A percentile compares a stretch with the other conserved stretches of the same genome.
phyloP scores from a whole-genome alignment of 306 rosid species.

The Prunus dulcis region DNA sequence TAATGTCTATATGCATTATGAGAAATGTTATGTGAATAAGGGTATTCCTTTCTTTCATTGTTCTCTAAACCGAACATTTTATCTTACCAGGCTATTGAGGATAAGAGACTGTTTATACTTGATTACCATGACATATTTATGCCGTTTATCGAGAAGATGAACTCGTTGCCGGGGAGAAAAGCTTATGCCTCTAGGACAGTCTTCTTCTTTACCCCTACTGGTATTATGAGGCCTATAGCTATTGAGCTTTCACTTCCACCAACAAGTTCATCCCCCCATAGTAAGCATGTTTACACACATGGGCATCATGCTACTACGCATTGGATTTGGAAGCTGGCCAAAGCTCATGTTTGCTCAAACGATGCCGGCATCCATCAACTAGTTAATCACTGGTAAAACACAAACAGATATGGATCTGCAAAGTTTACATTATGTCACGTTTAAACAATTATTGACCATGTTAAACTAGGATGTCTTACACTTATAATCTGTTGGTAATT shows the following conservation, averaged over 20 bases:
- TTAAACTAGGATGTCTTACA: neutral
- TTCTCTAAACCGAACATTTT: constrained; percentile 19
- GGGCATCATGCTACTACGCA: constrained; percentile 81
- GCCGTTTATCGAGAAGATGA: constrained; percentile 82
- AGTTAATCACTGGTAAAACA: constrained; percentile 86
- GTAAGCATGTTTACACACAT: constrained; percentile 60
- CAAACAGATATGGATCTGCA: neutral
- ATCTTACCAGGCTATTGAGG: constrained; percentile 68
- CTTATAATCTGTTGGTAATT: constrained; percentile 15
- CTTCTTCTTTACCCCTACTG: constrained; percentile 44
- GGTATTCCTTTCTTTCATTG: neutral
- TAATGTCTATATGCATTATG: neutral
- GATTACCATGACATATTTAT: constrained; percentile 78
- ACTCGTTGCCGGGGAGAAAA: constrained; percentile 71
- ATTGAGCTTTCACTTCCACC: constrained; percentile 89
- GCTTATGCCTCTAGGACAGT: constrained; percentile 87
- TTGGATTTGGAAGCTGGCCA: constrained; percentile 96
- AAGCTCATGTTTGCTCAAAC: constrained; percentile 91
- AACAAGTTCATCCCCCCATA: constrained; percentile 40
- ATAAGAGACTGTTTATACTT: constrained; percentile 73
- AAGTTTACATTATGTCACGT: neutral
- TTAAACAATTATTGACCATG: neutral
- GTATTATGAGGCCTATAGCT: constrained; percentile 62
- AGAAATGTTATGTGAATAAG: neutral
- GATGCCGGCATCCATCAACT: constrained; percentile 93